Evolutionary conservation across 371 early-diverging fungal genomes (phyloP).

Genomic region (Mortierella sp.): DNA sequence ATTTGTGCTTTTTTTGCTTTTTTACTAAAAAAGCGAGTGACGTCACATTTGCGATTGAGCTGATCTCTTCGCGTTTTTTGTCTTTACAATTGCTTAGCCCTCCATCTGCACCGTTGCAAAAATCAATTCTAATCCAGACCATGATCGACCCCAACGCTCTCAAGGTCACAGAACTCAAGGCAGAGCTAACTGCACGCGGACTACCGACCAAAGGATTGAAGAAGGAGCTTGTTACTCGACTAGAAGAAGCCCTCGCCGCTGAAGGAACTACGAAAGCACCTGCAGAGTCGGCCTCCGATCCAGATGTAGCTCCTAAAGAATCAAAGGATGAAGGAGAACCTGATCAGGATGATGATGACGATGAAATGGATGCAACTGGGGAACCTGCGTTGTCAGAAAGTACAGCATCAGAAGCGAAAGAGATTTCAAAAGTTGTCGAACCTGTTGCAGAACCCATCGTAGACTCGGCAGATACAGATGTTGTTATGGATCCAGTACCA

Average conservation of each 20-base stretch:
- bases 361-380: slow-evolving; percentile 20
- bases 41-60: neutral
- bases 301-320: slow-evolving; percentile 41
- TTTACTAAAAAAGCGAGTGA: neutral
- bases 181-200: slow-evolving; percentile 69
- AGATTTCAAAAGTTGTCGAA: slow-evolving; percentile 26
- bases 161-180: slow-evolving; percentile 78
- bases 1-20: neutral
- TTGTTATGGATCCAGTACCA: slow-evolving; percentile 20
- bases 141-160: slow-evolving; percentile 56
- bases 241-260: slow-evolving; percentile 66
- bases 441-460: slow-evolving; percentile 29
- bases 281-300: slow-evolving; percentile 21
- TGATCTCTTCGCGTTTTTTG: neutral
- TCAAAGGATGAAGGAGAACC: slow-evolving; percentile 11
- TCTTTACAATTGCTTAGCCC: neutral
- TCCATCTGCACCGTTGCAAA: neutral
- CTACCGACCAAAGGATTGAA: slow-evolving; percentile 79
- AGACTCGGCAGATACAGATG: slow-evolving; percentile 14
- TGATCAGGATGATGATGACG: slow-evolving; percentile 14
- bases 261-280: slow-evolving; percentile 31
- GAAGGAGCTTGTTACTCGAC: slow-evolving; percentile 76
- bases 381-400: neutral
- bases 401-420: slow-evolving; percentile 19
- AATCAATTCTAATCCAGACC: neutral